These are phyloP conservation scores for Chlorociboria aeruginascens DNA, from an alignment of 495 filamentous ascomycete genomes.

Conservation along the genomic window DNA sequence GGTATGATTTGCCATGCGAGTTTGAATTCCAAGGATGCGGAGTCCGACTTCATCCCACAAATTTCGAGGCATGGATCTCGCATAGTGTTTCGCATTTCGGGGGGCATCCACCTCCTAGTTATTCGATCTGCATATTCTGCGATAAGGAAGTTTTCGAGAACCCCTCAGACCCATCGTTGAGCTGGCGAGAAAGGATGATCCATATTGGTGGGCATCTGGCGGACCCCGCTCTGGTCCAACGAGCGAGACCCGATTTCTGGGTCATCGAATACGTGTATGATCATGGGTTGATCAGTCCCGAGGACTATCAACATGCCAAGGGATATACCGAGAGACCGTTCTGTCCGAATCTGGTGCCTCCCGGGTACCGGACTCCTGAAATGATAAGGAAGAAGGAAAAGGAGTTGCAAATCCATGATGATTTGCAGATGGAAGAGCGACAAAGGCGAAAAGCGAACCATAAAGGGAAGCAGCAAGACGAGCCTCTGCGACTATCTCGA, in stretches of 20 bases:
- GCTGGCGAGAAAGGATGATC: conserved; percentile 25
- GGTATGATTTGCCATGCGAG: conserved; percentile 11
- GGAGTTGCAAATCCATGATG: conserved; percentile 1
- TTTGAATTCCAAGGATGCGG: conserved; percentile 7
- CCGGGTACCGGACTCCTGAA: conserved; percentile 2
- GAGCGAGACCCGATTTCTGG: conserved; percentile 30
- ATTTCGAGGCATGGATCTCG: conserved; percentile 29
- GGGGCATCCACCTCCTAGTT: conserved; percentile 20
- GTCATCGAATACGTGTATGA: conserved; percentile 5
- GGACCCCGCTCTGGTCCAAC: conserved; percentile 3
- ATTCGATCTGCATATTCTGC: conserved; percentile 36
- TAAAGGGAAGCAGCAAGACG: not conserved
- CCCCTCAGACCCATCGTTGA: not conserved
- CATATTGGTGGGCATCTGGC: conserved; percentile 31
- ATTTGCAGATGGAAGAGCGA: conserved; percentile 13
- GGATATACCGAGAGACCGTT: conserved; percentile 6
- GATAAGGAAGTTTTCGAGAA: conserved; percentile 16
- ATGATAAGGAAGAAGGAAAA: not conserved
- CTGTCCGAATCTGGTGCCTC: not conserved
- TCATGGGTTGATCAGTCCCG: not conserved
- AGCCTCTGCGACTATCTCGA: not conserved
- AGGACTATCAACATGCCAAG: conserved; percentile 3
- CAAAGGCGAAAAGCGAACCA: conserved; percentile 1
- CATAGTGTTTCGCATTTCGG: conserved; percentile 29
- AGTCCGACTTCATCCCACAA: conserved; percentile 21